Conservation (phyloP, 305 asterid species). For the Coffea humblotiana region DNA sequence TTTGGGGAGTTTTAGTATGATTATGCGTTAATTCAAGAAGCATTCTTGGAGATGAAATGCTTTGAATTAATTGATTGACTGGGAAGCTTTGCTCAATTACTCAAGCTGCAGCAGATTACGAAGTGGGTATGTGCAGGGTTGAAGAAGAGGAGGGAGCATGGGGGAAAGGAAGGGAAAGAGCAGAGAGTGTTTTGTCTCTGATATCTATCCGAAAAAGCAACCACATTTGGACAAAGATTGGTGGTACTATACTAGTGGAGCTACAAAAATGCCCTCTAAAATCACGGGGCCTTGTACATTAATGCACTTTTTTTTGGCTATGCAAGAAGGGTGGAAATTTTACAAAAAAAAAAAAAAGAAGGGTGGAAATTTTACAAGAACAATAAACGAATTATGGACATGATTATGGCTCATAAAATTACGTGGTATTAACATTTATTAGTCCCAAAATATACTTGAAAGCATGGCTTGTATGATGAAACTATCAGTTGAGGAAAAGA, state of each 20-base stretch:
- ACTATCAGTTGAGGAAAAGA: too few relatives aligned
- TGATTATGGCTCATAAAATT: too few relatives aligned
- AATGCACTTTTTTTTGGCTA: too few relatives aligned
- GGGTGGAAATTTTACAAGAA: too few relatives aligned
- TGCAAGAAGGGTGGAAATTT: too few relatives aligned
- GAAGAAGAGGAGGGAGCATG: background rate
- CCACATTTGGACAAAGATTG: conserved; percentile 28
- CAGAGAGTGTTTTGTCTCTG: conserved; percentile 18
- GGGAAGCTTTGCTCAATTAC: background rate
- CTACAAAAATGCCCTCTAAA: conserved; percentile 18
- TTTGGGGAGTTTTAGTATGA: conserved; percentile 10
- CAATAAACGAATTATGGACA: too few relatives aligned
- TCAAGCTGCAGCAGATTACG: background rate
- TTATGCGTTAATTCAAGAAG: background rate
- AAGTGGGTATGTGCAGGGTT: conserved; percentile 11
- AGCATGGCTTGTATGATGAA: too few relatives aligned
- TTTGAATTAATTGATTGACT: background rate
- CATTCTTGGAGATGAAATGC: conserved; percentile 11
- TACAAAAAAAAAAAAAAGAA: too few relatives aligned
- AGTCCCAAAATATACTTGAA: too few relatives aligned
- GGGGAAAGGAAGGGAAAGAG: conserved; percentile 20
- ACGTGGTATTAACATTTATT: too few relatives aligned
- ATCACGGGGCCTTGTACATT: background rate
- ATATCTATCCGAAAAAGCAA: conserved; percentile 36
- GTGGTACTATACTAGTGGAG: background rate